Percentiles rank a stretch among this genome's conserved stretches.
Conservation (phyloP, 2,329 filamentous ascomycete species). For the Sporothrix variecibatus region DNA sequence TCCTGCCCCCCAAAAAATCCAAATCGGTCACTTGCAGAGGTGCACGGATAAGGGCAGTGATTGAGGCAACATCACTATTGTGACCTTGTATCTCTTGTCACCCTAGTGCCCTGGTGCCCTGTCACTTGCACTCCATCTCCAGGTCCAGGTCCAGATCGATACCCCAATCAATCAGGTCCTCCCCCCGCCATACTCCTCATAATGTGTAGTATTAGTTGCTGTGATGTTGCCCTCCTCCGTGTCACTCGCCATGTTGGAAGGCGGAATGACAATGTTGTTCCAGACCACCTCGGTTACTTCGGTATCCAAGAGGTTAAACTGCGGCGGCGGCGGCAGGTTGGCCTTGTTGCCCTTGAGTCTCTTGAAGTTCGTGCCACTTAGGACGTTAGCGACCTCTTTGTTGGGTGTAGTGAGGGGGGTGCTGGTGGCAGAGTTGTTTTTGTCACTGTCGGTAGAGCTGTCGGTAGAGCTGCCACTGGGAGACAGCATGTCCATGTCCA, state of each 20-base stretch:
- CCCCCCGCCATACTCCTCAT: neutral
- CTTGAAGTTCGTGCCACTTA: neutral
- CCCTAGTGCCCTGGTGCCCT: neutral
- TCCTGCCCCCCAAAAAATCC: neutral
- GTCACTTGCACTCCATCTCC: neutral
- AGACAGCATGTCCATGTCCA: neutral
- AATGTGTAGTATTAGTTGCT: too few relatives aligned
- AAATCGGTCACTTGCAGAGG: neutral
- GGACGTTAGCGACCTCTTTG: neutral
- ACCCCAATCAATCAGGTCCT: neutral
- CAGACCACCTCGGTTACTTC: slow-evolving; percentile 21
- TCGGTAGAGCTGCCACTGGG: neutral
- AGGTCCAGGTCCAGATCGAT: neutral
- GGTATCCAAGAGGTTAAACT: slow-evolving; percentile 14
- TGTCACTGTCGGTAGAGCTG: neutral
- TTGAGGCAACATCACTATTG: neutral
- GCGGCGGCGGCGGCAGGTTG: neutral
- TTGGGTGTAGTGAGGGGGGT: neutral
- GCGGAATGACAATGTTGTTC: slow-evolving; percentile 17
- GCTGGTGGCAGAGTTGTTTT: neutral
- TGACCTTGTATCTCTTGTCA: neutral
- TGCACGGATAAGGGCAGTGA: neutral
- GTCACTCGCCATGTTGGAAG: neutral
- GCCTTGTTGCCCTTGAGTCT: neutral
- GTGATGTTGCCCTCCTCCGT: neutral